Percentiles rank a stretch among this genome's conserved stretches.
phyloP scores from a whole-genome alignment of 768 basidiomycete genomes.

The Boletus rubropictus region DNA sequence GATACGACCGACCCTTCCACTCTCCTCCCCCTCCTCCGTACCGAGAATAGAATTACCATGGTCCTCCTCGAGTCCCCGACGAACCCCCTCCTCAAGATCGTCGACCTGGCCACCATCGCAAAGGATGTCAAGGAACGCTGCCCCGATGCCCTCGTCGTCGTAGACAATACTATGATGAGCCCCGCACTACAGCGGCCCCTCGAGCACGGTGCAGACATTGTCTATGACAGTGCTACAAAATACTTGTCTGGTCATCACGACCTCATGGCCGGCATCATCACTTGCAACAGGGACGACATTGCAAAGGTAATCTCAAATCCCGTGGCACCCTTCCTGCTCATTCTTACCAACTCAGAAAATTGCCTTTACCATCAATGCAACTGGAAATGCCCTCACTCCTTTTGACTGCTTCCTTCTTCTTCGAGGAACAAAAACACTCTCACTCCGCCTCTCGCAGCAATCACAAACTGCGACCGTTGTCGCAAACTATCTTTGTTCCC shows the following conservation, averaged over 20 bases:
- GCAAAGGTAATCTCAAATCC: constrained; percentile 52
- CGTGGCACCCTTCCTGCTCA: background rate
- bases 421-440: constrained; percentile 92
- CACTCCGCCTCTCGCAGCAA: constrained; percentile 93
- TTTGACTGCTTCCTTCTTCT: constrained; percentile 96
- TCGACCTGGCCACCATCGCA: constrained; percentile 80
- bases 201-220: constrained; percentile 93
- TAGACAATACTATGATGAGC: constrained; percentile 99
- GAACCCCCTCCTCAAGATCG: constrained; percentile 94
- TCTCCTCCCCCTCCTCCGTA: constrained; percentile 57
- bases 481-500: constrained; percentile 73
- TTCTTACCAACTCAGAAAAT: constrained; percentile 52
- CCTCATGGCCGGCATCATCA: constrained; percentile 95
- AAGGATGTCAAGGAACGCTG: constrained; percentile 77
- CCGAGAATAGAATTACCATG: constrained; percentile 76
- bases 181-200: constrained; percentile 94
- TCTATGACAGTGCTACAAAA: constrained; percentile 97
- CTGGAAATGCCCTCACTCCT: constrained; percentile 91
- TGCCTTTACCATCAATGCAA: constrained; percentile 85
- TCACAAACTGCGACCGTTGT: constrained; percentile 78
- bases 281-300: constrained; percentile 86
- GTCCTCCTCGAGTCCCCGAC: constrained; percentile 96
- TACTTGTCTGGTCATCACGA: constrained; percentile 98
- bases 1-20: constrained; percentile 77
- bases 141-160: constrained; percentile 77